Evolutionary conservation across 345 rosid genomes (phyloP), one percentile per base, ranked within the genome.

Genomic region (Eucalyptus pauciflora): DNA sequence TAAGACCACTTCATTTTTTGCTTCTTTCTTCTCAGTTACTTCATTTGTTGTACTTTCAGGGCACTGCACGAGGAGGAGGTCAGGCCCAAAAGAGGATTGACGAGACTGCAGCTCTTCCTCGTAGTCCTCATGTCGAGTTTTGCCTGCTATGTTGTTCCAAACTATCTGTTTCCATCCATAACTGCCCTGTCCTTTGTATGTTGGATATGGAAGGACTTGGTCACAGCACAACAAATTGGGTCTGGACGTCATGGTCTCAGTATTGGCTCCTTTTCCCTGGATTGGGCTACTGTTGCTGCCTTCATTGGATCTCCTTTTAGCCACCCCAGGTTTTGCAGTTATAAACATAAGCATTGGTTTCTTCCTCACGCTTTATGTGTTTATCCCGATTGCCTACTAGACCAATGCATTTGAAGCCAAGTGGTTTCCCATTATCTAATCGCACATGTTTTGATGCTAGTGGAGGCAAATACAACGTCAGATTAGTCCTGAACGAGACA

Each of bases 51-150:
- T 12, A 67, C 64, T 80, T 89, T 43, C 90, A 92, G 93, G 89
- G 94, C 96, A 24, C 92, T 94, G 64, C 94, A 93, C n/a, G 94
- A 94, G 50, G 86, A 37, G n/a, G 94, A 94, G 88, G 90, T 51
- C 24, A 89, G 94, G 67, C 89, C 81, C 6, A 94, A 92, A n/a
- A 90, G 94, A 87, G 91, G 94, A 37, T 67, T 90, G 79, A 89
- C 93, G 27, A 90, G 94, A 91, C 94, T 94, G 83, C 96, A 94
- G 76, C 93, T 94, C 91, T 94, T 94, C 91, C 87, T 93, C 2
- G 10, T 93, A 58, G 94, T 94, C 87, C 90, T 89, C 46, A 25
- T 62, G n/a, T 92, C 92, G 2, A 94, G 95, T 90, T 95, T 93
- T 16, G 95, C 94, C 8, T 93, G 91, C 90, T 94, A 92, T 67